Base-by-base conservation (phyloP, 495 filamentous ascomycete genomes). In the Penicillium manginii region DNA sequence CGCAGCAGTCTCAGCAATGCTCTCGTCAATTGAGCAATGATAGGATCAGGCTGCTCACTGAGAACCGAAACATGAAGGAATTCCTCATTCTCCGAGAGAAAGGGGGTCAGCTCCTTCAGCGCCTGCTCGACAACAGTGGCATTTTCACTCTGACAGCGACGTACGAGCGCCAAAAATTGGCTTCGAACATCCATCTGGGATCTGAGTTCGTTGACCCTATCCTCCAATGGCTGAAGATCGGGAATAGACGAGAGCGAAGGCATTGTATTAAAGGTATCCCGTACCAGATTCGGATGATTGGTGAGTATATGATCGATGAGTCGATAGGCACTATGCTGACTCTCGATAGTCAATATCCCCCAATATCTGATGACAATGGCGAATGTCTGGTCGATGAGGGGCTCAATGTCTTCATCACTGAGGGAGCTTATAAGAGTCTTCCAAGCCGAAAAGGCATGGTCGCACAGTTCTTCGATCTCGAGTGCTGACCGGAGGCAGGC, bases 401-500 rank as follows among this genome's bases (percentile, higher is more conserved):
- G 78, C 49, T 84, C 85, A n/a, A 96, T 77, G 60, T 96, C 92
- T 18, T 91, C 87, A 59, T 89, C 86, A 4, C 87, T 84, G 23
- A 97, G 75, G 42, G 84, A 83, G 29, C 71, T 82, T 23, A 98
- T 81, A 75, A 98, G 85, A 14, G 85, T 76, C 40, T 84, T 83
- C 94, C 96, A 99, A 50, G 91, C 90, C 11, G 82, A 83, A 69
- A 98, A 92, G 2, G 91, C 90, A 53, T 85, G 80, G 58, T 90
- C 81, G 51, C 90, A 84, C 22, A 98, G 80, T 22, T 88, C 84
- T 39, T 85, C 79, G 15, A 85, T 84, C 18, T 87, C 81, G 54
- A 98, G 79, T 0, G 93, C 92, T 19, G 91, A 91, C 59, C 94
- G 88, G 15, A 97, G 80, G 68, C 89, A 97, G 15, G 94, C 91